These are phyloP conservation scores for Grigorovia yakushimaensis DNA, from an alignment of 805 yeast species.

Conservation along the genomic window DNA sequence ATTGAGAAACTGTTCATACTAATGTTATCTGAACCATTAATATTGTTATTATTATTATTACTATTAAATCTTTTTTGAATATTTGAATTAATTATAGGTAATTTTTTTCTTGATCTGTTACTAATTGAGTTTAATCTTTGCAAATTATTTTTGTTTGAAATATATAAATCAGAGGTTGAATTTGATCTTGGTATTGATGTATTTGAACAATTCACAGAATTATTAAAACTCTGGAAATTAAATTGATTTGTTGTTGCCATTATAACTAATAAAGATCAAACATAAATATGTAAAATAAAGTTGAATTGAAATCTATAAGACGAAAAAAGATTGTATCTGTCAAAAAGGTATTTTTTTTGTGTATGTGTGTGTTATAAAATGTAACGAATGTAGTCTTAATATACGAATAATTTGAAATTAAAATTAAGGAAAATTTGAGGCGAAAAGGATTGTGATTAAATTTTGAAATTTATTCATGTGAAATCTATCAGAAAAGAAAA, in stretches of 20 bases:
- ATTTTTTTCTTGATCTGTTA: background rate
- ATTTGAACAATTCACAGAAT: background rate
- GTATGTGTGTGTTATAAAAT: background rate
- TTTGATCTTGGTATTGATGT: constrained; percentile 15
- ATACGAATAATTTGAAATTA: background rate
- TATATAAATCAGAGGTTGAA: constrained; percentile 19
- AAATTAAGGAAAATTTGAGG: background rate
- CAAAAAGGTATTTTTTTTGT: too few species aligned
- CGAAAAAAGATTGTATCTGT: too few species aligned
- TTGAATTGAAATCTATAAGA: too few species aligned
- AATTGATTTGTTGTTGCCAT: background rate
- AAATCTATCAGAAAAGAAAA: background rate
- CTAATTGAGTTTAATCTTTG: background rate
- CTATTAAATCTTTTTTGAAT: background rate
- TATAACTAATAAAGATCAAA: too few species aligned
- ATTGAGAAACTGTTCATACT: background rate
- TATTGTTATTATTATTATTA: background rate
- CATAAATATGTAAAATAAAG: too few species aligned
- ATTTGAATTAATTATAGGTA: constrained; percentile 1
- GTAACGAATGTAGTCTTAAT: background rate
- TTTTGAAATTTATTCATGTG: background rate
- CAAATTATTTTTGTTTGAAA: constrained; percentile 2
- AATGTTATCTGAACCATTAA: background rate
- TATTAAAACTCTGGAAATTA: background rate
- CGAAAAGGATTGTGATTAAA: background rate